Evolutionary conservation across 2,329 filamentous ascomycete species (phyloP), one percentile per base, ranked within the genome.

Genomic region (Talaromyces sp.): DNA sequence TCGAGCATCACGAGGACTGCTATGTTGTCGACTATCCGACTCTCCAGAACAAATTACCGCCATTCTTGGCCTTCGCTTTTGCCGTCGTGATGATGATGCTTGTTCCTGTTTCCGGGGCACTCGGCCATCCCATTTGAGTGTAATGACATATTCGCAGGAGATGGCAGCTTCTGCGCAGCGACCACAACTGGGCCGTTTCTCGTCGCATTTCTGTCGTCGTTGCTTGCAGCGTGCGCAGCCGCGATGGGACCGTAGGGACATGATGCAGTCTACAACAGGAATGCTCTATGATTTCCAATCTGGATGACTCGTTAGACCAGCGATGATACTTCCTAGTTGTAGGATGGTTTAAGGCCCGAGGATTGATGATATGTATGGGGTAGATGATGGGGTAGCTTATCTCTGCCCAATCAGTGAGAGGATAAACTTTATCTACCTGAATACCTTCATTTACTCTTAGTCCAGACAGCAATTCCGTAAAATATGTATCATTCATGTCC

Each of bases 131-230:
- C 65, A 67, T 45, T 65, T 63, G 21, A 67, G 53, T 4, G 45
- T 54, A 40, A 66, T 48, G 13, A 58, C 50, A 55, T 67, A 67
- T 40, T 64, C 62, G 45, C 65, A 67, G 11, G 56, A 10, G 11
- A 39, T 51, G 4, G 52, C 58, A 13, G 65, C 65, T 36, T 59
- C 15, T n/a, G 7, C 35, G 37, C 65, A 67, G n/a, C 65, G 60
- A 8, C 59, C 55, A 39, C 65, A 67, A 31, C 21, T 36, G 25
- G 65, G 65, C 9, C 61, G 59, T 25, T 39, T 40, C 53, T 67
- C 65, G 25, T 67, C 63, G 46, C 65, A 67, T 62, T 66, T 66
- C 46, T 67, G 65, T 31, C 65, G 58, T 13, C 64, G 64, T 22
- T 60, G 57, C 57, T 66, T 67, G 59, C 65, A 66, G 7, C 65